Evolutionary conservation across 2,329 filamentous ascomycete species (phyloP).

Genomic region (Aspergillus fumigatus): DNA sequence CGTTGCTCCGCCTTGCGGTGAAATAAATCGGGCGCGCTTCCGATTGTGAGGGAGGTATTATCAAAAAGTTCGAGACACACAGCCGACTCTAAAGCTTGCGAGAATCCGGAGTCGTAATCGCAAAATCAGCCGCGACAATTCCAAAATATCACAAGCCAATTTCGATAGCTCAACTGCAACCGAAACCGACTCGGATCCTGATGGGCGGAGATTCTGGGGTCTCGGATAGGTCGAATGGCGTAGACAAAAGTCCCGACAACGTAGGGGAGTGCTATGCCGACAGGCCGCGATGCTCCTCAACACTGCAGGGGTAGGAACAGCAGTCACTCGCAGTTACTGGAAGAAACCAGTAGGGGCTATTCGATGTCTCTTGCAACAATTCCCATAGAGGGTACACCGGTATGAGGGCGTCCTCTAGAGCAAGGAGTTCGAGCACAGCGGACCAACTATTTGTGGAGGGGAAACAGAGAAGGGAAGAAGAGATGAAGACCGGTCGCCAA

Average conservation of each 20-base stretch:
- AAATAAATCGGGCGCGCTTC: background rate
- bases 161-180: background rate
- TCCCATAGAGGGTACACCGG: background rate
- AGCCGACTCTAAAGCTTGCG: background rate
- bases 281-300: background rate
- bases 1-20: background rate
- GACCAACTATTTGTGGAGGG: constrained; percentile 1
- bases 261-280: background rate
- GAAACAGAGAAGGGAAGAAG: constrained; percentile 2
- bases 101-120: background rate
- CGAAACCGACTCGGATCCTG: background rate
- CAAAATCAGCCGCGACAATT: background rate
- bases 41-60: background rate
- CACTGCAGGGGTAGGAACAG: background rate
- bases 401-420: background rate
- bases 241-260: background rate
- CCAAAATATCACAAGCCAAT: background rate
- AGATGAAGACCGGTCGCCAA: background rate
- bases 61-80: background rate
- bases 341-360: background rate
- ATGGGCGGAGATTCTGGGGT: background rate
- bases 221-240: background rate
- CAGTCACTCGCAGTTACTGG: background rate
- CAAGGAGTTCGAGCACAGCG: background rate
- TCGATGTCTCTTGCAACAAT: background rate